phyloP scores from a whole-genome alignment of 371 early-diverging fungal species.

The Actinomortierella wolfii region DNA sequence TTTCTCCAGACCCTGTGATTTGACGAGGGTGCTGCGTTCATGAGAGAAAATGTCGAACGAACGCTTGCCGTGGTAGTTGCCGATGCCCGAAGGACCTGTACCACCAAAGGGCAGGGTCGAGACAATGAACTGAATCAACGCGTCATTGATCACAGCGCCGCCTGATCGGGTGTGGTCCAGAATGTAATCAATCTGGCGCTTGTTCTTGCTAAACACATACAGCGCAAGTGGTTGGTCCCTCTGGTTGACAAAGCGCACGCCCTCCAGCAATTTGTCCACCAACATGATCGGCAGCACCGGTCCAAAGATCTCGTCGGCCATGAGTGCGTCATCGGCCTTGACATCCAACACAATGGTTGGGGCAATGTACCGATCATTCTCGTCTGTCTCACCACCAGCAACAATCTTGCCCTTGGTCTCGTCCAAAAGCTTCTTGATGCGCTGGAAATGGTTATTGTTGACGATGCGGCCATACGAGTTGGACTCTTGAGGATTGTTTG shows the following conservation, averaged over 20 bases:
- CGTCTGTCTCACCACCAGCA: conserved; percentile 58
- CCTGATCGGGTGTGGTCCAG: conserved; percentile 67
- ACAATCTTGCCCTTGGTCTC: conserved; percentile 50
- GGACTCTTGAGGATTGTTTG: conserved; percentile 52
- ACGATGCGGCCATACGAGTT: conserved; percentile 72
- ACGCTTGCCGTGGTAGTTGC: conserved; percentile 78
- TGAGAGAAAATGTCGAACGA: conserved; percentile 82
- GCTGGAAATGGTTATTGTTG: conserved; percentile 67
- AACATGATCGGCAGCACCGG: conserved; percentile 74
- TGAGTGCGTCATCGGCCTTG: conserved; percentile 45
- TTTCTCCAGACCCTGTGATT: conserved; percentile 53
- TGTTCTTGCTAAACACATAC: conserved; percentile 62
- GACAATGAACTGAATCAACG: conserved; percentile 59
- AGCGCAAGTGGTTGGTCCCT: conserved; percentile 72
- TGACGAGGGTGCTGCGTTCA: conserved; percentile 60
- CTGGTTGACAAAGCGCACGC: conserved; percentile 51
- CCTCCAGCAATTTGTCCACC: conserved; percentile 54
- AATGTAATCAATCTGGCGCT: conserved; percentile 22
- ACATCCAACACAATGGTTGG: conserved; percentile 66
- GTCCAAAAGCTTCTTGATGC: conserved; percentile 63
- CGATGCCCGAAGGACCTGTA: conserved; percentile 84
- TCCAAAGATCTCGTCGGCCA: conserved; percentile 77
- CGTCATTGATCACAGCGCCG: conserved; percentile 73
- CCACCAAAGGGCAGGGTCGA: conserved; percentile 85
- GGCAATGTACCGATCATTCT: conserved; percentile 60